A percentile compares a stretch with the other conserved stretches of the same genome.
These are phyloP conservation scores for Salicornia ramosissima DNA, from an alignment of 148 eudicot genomes.

Conservation along the genomic window DNA sequence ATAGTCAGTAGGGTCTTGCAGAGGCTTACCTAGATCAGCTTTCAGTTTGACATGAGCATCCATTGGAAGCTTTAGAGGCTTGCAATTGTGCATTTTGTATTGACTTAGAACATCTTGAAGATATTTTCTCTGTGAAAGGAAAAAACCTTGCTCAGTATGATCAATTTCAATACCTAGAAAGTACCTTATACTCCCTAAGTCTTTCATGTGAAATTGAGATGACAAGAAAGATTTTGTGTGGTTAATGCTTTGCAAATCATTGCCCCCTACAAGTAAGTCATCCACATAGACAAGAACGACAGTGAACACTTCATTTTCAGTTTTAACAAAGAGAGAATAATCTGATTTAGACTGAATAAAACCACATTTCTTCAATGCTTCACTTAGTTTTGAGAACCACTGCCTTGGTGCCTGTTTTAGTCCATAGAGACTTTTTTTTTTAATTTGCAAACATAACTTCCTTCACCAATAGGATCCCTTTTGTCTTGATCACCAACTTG, in stretches of 20 bases:
- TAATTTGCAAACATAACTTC: neutral
- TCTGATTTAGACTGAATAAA: neutral
- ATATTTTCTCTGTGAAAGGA: constrained; percentile 1
- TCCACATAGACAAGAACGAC: constrained; percentile 3
- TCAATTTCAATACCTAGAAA: no score
- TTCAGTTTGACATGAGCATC: neutral
- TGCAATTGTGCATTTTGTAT: neutral
- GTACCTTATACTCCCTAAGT: neutral
- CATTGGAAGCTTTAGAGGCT: neutral
- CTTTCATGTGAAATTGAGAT: no score
- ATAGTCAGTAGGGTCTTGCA: neutral
- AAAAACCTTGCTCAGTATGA: neutral
- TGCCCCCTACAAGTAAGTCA: no score
- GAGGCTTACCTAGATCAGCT: neutral
- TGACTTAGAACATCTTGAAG: neutral
- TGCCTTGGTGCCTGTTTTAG: neutral
- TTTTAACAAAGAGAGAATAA: neutral
- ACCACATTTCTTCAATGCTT: neutral
- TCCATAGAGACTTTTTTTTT: neutral
- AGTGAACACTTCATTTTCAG: neutral
- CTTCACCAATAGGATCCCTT: no score
- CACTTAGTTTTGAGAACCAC: neutral
- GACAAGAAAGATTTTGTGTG: no score
- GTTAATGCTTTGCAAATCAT: no score
- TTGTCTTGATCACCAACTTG: no score